Evolutionary conservation across 306 rosid species (phyloP).

Genomic region (Oemleria cerasiformis): DNA sequence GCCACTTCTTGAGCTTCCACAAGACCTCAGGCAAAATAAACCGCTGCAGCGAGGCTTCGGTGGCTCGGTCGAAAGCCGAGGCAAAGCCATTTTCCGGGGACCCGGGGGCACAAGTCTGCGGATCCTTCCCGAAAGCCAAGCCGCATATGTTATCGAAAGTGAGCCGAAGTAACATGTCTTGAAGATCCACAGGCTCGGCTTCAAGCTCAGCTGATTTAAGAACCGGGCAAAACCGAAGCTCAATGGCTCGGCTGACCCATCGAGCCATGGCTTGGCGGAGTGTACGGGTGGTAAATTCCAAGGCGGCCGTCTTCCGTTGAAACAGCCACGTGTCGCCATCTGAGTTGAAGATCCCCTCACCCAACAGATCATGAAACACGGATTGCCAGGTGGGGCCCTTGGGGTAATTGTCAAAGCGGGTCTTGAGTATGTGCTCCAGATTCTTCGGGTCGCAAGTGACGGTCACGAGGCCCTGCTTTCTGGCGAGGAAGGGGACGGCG

Average conservation of each 20-base stretch:
- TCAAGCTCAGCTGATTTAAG: constrained; percentile 44
- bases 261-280: constrained; percentile 95
- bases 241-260: constrained; percentile 88
- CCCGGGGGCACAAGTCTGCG: constrained; percentile 59
- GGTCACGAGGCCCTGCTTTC: constrained; percentile 90
- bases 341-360: constrained; percentile 84
- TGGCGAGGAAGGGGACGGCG: constrained; percentile 80
- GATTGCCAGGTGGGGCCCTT: constrained; percentile 96
- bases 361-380: constrained; percentile 83
- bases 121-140: constrained; percentile 78
- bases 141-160: constrained; percentile 92
- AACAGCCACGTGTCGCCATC: constrained; percentile 96
- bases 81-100: constrained; percentile 64
- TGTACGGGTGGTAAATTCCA: constrained; percentile 85
- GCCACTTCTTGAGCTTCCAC: constrained; percentile 84
- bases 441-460: constrained; percentile 96
- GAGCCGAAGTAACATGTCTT: constrained; percentile 73
- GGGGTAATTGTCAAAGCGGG: constrained; percentile 86
- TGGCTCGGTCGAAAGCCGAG: constrained; percentile 75
- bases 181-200: constrained; percentile 58
- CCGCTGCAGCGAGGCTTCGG: constrained; percentile 79
- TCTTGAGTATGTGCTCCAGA: constrained; percentile 76
- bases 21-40: constrained; percentile 69
- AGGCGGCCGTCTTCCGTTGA: constrained; percentile 85
- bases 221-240: constrained; percentile 63